Conservation (phyloP, 2,329 filamentous ascomycete genomes). For the Aphanocladium album region DNA sequence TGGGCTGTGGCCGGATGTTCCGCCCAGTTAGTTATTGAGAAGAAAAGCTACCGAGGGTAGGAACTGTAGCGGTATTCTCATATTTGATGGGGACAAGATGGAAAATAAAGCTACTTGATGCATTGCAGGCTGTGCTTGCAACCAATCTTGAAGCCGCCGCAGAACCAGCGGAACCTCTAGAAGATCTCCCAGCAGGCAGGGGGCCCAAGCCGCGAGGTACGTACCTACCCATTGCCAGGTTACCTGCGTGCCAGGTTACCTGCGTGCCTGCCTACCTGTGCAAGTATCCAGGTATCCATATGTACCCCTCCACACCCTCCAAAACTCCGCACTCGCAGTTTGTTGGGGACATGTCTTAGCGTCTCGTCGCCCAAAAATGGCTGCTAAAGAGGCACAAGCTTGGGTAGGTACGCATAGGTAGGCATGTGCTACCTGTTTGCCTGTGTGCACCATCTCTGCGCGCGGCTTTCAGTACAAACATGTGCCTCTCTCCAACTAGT, state of each 20-base stretch:
- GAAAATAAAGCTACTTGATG: background rate
- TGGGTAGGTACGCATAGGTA: background rate
- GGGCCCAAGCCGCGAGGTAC: too few relatives aligned
- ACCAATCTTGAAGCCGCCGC: too few relatives aligned
- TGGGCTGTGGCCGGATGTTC: background rate
- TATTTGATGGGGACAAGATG: background rate
- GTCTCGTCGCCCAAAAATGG: background rate
- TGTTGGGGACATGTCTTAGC: background rate
- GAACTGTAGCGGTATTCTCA: background rate
- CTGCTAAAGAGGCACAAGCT: background rate
- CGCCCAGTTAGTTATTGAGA: too few relatives aligned
- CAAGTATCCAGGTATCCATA: too few relatives aligned
- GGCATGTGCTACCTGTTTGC: background rate
- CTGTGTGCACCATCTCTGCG: too few relatives aligned
- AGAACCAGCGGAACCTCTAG: background rate
- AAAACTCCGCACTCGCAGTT: background rate
- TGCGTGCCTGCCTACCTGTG: too few relatives aligned
- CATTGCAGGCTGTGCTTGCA: too few relatives aligned
- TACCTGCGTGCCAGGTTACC: too few relatives aligned
- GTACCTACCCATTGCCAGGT: too few relatives aligned
- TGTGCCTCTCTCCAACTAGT: background rate
- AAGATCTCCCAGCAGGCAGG: background rate
- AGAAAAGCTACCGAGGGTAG: background rate
- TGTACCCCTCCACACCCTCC: background rate
- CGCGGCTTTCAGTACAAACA: too few relatives aligned